Conservation (phyloP, 176 grass and related monocot species). For the Metroxylon sagu region DNA sequence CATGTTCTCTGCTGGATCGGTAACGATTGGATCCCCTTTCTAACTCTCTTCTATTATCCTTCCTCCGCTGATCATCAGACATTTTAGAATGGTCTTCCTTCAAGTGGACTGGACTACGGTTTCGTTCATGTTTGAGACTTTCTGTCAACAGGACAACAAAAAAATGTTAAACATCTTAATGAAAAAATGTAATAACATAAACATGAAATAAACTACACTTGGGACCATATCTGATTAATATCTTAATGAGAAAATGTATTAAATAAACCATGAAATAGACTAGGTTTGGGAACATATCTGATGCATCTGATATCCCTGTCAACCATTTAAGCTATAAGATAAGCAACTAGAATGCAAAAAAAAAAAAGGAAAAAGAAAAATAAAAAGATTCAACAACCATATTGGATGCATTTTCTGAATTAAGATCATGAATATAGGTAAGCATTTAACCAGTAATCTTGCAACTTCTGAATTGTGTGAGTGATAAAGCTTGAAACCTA, state of each 20-base stretch:
- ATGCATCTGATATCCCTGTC: too few species aligned
- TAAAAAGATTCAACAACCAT: too few species aligned
- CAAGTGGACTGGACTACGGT: conserved; percentile 39
- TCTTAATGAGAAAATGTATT: neutral
- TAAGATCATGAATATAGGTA: too few species aligned
- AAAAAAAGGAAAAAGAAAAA: too few species aligned
- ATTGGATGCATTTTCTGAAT: too few species aligned
- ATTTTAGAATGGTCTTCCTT: conserved; percentile 33
- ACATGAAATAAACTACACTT: neutral
- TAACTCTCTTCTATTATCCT: conserved; percentile 27
- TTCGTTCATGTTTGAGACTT: conserved; percentile 38
- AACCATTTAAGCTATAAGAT: too few species aligned
- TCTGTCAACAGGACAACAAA: conserved; percentile 15
- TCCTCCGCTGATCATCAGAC: conserved; percentile 27
- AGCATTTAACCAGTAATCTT: too few species aligned
- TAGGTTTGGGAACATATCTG: too few species aligned
- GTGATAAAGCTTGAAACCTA: too few species aligned
- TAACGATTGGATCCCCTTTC: conserved; percentile 23
- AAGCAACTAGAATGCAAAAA: too few species aligned
- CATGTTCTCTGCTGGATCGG: conserved; percentile 38
- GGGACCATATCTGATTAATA: too few species aligned
- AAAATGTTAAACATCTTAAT: neutral
- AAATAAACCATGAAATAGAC: neutral
- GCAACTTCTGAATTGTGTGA: too few species aligned
- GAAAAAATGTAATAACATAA: neutral